Conservation (phyloP, 306 rosid genomes). For the Quercus cerris region DNA sequence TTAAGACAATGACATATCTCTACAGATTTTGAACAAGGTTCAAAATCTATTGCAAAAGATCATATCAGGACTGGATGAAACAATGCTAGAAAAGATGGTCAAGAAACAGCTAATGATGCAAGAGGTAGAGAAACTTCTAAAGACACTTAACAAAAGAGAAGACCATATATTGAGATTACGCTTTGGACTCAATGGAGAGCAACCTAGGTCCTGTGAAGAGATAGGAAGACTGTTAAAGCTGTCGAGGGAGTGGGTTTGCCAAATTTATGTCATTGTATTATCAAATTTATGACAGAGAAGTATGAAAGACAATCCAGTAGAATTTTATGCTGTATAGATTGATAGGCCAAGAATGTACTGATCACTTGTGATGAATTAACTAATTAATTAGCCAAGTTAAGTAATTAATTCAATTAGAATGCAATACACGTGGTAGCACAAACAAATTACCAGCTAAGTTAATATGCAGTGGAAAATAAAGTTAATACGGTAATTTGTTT, state of each 20-base stretch:
- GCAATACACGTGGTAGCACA: too few relatives aligned
- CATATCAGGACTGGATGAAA: slow-evolving; percentile 54
- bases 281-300: slow-evolving; percentile 43
- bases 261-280: slow-evolving; percentile 48
- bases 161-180: slow-evolving; percentile 45
- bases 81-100: slow-evolving; percentile 58
- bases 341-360: too few relatives aligned
- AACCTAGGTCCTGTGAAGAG: slow-evolving; percentile 55
- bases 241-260: slow-evolving; percentile 66
- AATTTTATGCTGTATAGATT: slow-evolving; percentile 38
- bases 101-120: slow-evolving; percentile 42
- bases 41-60: slow-evolving; percentile 51
- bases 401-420: too few relatives aligned
- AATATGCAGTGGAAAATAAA: too few relatives aligned
- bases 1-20: too few relatives aligned
- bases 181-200: slow-evolving; percentile 59
- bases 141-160: slow-evolving; percentile 54
- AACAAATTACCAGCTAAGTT: too few relatives aligned
- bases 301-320: slow-evolving; percentile 31
- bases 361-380: too few relatives aligned
- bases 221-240: slow-evolving; percentile 60
- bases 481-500: too few relatives aligned
- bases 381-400: too few relatives aligned
- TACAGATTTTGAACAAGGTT: not conserved
- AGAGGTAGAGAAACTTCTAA: slow-evolving; percentile 53